Evolutionary conservation across 164 flowering plant genomes (phyloP).

Genomic region (Sedum album): DNA sequence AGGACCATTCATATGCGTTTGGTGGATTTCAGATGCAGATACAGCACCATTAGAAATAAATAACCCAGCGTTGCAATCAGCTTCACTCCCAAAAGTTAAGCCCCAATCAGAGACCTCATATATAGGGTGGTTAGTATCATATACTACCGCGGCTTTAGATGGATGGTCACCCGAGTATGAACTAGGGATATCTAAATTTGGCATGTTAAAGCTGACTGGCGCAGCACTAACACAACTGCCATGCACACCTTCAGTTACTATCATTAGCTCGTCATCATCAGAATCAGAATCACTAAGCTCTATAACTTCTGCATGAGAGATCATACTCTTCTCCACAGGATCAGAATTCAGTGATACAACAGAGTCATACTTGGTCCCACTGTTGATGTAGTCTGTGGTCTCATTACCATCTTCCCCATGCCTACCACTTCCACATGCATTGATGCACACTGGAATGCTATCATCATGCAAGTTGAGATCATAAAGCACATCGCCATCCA

Average conservation of each 20-base stretch:
- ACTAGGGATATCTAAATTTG: constrained; percentile 37
- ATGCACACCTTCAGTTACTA: constrained; percentile 34
- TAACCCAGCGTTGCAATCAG: constrained; percentile 50
- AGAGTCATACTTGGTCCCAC: constrained; percentile 52
- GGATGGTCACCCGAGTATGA: constrained; percentile 45
- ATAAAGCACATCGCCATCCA: constrained; percentile 58
- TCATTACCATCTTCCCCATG: constrained; percentile 78
- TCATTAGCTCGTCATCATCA: constrained; percentile 50
- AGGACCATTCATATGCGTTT: constrained; percentile 22
- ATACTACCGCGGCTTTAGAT: constrained; percentile 24
- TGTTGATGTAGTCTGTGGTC: constrained; percentile 47
- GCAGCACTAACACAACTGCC: constrained; percentile 24
- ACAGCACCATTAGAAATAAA: constrained; percentile 61
- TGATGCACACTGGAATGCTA: constrained; percentile 63
- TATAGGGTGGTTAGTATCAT: constrained; percentile 43
- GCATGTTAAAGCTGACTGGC: constrained; percentile 34
- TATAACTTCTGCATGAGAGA: constrained; percentile 56
- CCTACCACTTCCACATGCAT: constrained; percentile 77
- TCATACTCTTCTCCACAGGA: constrained; percentile 26
- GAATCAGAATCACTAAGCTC: constrained; percentile 97
- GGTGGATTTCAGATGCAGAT: constrained; percentile 43
- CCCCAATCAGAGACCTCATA: constrained; percentile 60
- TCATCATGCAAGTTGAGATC: constrained; percentile 68
- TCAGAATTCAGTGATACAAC: background rate
- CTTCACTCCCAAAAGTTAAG: constrained; percentile 43